Evolutionary conservation across 2,329 filamentous ascomycete genomes (phyloP), one percentile per base, ranked within the genome.

Genomic region (Raffaelea albimanens): DNA sequence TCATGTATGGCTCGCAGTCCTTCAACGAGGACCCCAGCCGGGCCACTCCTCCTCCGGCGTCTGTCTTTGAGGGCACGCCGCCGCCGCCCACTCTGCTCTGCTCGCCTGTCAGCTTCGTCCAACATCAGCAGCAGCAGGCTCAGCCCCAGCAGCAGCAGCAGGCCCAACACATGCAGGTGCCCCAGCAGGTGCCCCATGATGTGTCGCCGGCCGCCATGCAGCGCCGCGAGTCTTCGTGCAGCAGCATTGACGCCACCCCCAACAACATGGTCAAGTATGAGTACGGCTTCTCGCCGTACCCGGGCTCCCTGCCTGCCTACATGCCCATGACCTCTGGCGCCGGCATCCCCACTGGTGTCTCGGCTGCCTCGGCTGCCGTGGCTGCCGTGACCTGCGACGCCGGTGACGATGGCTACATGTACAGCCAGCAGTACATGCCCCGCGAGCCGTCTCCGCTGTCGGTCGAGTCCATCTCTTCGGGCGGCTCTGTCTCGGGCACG

Each of bases 231-330:
- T 88, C 85, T 19, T 78, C 75, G 40, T 81, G 79, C 57, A 80
- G 77, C 57, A 14, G 11, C 16, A 78, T 54, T 69, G 71, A 50
- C 40, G 40, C 7, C 31, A 40, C 18, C 36, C 14, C 45, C 42
- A 72, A 78, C 33, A 67, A 16, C 14, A 38, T 87, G 48, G 80
- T 11, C 38, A 49, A 55, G 40, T 53, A 76, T 57, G 82, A 81
- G 55, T 91, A 82, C 66, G 84, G 83, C 51, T 94, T 87, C 67
- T 84, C 88, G n/a, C 86, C 85, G 42, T 95, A 93, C 66, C 83
- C 84, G 49, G 82, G 85, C 57, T 74, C 52, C n/a, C 43, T 88
- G 63, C 51, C 55, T 9, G 65, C 73, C 34, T 76, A 73, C 56
- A 61, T 75, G 41, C 39, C 39, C 10, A 16, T 20, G n/a, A 20